Evolutionary conservation across 225 moss, liverwort and hornwort species (phyloP).

Genomic region (Rhytidiadelphus loreus): DNA sequence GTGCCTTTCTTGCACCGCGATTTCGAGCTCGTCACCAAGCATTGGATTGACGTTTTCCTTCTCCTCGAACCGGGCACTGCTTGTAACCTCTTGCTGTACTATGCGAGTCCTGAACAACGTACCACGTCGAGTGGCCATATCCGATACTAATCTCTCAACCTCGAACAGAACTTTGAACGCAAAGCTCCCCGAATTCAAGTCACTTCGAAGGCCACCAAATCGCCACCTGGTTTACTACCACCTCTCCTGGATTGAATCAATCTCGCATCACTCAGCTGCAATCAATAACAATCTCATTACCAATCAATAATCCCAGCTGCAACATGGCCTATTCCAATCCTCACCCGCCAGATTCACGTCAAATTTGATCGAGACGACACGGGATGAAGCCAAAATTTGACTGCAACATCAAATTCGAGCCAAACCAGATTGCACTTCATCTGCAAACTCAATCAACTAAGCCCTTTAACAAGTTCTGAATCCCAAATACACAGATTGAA

Average conservation of each 20-base stretch:
- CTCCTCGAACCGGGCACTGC: neutral
- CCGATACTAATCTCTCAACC: neutral
- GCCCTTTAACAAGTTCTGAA: neutral
- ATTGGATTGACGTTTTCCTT: conserved; percentile 22
- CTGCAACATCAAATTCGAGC: neutral
- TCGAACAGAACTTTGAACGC: neutral
- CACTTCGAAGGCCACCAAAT: neutral
- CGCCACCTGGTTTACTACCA: neutral
- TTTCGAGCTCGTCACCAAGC: neutral
- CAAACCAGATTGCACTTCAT: neutral
- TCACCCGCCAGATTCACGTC: neutral
- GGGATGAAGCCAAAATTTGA: neutral
- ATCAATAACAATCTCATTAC: neutral
- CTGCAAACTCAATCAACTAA: neutral
- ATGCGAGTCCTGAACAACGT: neutral
- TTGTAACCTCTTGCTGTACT: neutral
- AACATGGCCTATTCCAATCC: neutral
- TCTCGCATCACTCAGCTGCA: neutral
- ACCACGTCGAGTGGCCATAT: conserved; percentile 12
- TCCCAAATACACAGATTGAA: neutral
- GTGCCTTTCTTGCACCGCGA: neutral
- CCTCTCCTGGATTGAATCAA: neutral
- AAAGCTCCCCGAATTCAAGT: neutral
- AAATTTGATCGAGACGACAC: neutral
- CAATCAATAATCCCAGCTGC: neutral